Conservation (phyloP, 2,329 filamentous ascomycete species). For the Magnaporthales sp. region DNA sequence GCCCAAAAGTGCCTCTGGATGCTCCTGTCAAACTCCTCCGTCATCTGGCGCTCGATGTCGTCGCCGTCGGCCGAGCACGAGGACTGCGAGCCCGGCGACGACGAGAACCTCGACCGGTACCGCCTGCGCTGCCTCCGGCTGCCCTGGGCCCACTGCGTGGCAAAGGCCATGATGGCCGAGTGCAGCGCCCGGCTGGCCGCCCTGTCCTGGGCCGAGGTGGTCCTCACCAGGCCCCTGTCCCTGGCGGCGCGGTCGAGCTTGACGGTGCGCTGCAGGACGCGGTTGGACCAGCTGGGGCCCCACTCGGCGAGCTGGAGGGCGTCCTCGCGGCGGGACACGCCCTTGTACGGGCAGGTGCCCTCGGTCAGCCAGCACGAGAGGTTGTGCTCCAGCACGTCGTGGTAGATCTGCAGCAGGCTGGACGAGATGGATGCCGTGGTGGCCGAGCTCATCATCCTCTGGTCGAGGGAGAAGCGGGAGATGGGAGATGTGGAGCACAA, state of each 20-base stretch:
- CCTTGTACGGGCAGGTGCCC: constrained; percentile 40
- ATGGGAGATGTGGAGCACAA: background rate
- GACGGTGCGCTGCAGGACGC: constrained; percentile 39
- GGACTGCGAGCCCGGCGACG: constrained; percentile 1
- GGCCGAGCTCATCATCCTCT: constrained; percentile 16
- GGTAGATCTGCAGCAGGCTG: constrained; percentile 38
- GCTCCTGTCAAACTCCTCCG: constrained; percentile 27
- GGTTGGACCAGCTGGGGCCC: constrained; percentile 34
- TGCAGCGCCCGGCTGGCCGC: constrained; percentile 36
- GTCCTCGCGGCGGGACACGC: constrained; percentile 11
- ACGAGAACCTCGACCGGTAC: constrained; percentile 9
- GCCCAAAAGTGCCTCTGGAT: constrained; percentile 28
- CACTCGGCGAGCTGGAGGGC: constrained; percentile 19
- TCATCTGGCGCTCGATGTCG: constrained; percentile 6
- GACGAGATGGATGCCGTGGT: constrained; percentile 30
- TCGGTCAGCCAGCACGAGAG: constrained; percentile 46
- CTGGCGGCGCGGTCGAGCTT: constrained; percentile 36
- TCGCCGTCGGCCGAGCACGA: background rate
- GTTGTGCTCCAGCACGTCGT: constrained; percentile 44
- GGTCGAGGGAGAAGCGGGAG: constrained; percentile 11
- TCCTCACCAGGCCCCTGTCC: constrained; percentile 26
- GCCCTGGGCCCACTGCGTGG: constrained; percentile 39
- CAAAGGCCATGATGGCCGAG: constrained; percentile 41
- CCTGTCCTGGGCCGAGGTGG: constrained; percentile 32
- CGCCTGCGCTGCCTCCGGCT: constrained; percentile 18